Evolutionary conservation across 352 stramenopile species (phyloP), one percentile per base, ranked within the genome.

Genomic region (Globisporangium paroecandrum): DNA sequence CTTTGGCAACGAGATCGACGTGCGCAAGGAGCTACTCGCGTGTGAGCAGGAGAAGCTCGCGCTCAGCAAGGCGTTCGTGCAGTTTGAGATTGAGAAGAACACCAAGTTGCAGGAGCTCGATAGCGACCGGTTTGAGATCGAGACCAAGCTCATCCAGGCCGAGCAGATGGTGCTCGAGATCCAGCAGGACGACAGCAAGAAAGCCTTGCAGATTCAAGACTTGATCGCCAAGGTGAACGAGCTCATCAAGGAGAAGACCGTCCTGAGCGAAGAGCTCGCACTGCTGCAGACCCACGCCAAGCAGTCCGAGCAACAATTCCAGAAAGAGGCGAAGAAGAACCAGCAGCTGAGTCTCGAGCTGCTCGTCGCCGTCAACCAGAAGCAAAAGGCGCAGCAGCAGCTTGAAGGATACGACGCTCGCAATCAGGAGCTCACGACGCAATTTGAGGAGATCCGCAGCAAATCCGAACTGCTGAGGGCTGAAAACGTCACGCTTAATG

Each of bases 31-130:
- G 51, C 68, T 92, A 41, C 69, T 92, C 3, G 58, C 72, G 1
- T 86, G 77, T 56, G 84, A 92, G 51, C 77, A 89, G 47, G 82
- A 92, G 15, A 92, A 92, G 47, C 68, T 92, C n/a, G 71, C 67
- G 7, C 53, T 92, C 6, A 87, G 81, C 51, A 87, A 89, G 54
- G 82, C 82, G 3, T 86, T 92, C 36, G 76, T 92, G 13, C 76
- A 87, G 6, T 84, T 90, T 57, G 82, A 90, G 47, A 70, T 87
- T 22, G 79, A 90, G 38, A 77, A 77, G 15, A 77, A 78, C 51
- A 58, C 60, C 1, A 66, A 78, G 13, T 20, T 76, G 5, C 77
- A 89, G 68, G 72, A 77, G 56, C 55, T 89, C 2, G 83, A 89
- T 53, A 77, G 73, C 36, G 77, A 87, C 55, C 88, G 84, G 58